These are phyloP conservation scores for Sporothrix brunneoviolacea DNA, from an alignment of 2,329 filamentous ascomycete genomes.

Conservation along the genomic window DNA sequence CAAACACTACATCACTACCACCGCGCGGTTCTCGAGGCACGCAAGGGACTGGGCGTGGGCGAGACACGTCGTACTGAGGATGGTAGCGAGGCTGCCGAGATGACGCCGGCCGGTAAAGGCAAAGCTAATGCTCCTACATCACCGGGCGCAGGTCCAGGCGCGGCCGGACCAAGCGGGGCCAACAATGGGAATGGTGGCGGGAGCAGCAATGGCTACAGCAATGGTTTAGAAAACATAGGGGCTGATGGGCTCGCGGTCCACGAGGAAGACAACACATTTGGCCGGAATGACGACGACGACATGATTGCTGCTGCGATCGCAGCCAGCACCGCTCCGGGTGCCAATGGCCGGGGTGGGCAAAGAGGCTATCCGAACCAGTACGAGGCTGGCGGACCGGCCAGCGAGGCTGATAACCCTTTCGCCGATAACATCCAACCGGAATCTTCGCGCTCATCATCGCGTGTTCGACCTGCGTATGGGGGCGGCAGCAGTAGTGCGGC, in stretches of 20 bases:
- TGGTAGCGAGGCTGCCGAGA: conserved; percentile 21
- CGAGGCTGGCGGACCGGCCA: conserved; percentile 2
- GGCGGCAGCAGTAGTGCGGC: conserved; percentile 4
- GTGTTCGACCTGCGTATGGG: not conserved
- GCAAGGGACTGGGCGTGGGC: conserved; percentile 45
- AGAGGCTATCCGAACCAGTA: not conserved
- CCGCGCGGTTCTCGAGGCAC: conserved; percentile 62
- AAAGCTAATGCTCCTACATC: conserved; percentile 19
- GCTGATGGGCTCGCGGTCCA: not conserved
- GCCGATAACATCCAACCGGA: conserved; percentile 9
- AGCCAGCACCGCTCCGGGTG: conserved; percentile 15
- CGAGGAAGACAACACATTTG: not conserved
- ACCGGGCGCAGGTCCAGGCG: conserved; percentile 9
- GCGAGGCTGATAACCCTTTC: conserved; percentile 12
- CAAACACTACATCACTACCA: conserved; percentile 79
- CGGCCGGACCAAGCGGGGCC: conserved; percentile 13
- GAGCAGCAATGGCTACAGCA: conserved; percentile 1
- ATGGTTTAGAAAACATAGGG: not conserved
- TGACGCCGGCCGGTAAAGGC: conserved; percentile 22
- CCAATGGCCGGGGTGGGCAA: conserved; percentile 1
- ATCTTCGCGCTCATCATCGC: conserved; percentile 16
- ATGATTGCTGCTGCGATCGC: conserved; percentile 18
- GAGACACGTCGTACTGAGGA: conserved; percentile 23
- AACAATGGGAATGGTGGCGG: not conserved
- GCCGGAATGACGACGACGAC: conserved; percentile 12